Evolutionary conservation across 1,139 yeast genomes (phyloP).

Genomic region (Hemisphaericaspora subhashii): DNA sequence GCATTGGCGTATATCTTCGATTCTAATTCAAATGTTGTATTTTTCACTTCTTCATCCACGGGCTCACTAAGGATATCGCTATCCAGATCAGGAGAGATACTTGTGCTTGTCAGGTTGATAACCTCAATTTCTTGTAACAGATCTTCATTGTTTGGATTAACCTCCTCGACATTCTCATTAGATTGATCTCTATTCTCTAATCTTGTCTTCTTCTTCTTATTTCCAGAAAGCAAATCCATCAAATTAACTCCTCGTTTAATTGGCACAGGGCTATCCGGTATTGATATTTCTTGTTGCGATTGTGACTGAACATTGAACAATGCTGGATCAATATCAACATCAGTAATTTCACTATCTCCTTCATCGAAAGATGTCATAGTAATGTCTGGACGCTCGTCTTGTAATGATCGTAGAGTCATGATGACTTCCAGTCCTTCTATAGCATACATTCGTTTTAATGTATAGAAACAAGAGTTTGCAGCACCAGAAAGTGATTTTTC

Average conservation of each 20-base stretch:
- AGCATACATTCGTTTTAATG: slow-evolving; percentile 1
- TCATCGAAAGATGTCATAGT: background rate
- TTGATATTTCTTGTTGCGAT: background rate
- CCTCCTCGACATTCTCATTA: background rate
- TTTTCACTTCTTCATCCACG: slow-evolving; percentile 3
- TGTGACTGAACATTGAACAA: slow-evolving; percentile 5
- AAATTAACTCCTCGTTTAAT: background rate
- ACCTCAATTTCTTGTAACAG: background rate
- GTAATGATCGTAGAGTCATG: background rate
- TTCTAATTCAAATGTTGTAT: slow-evolving; percentile 30
- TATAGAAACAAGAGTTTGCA: no score
- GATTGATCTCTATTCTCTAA: background rate
- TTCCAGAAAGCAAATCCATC: slow-evolving; percentile 14
- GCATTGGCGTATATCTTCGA: slow-evolving; percentile 26
- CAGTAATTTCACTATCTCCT: slow-evolving; percentile 19
- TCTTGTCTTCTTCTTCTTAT: slow-evolving; percentile 4
- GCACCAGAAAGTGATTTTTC: no score
- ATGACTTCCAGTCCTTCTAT: slow-evolving; percentile 11
- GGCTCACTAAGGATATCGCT: slow-evolving; percentile 1
- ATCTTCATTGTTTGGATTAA: background rate
- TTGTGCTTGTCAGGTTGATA: no score
- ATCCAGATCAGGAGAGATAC: no score
- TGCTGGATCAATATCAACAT: slow-evolving; percentile 16
- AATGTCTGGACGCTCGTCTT: background rate
- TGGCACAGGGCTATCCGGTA: background rate